These are phyloP conservation scores for Anaeramoeba ignava DNA, from an alignment of 78 protist genomes.

Conservation along the genomic window DNA sequence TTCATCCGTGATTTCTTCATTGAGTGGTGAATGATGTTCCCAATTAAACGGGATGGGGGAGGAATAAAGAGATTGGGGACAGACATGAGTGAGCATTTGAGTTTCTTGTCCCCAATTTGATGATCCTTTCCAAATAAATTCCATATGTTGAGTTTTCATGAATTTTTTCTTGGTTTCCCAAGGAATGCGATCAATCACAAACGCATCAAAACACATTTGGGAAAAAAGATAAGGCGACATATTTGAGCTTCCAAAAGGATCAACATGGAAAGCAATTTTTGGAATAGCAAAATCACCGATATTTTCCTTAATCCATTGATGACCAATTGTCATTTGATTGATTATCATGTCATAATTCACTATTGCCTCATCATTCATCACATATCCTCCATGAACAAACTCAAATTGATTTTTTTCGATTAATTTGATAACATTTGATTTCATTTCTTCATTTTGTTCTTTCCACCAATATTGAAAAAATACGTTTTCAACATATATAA, in stretches of 20 bases:
- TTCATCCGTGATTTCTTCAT: too few relatives aligned
- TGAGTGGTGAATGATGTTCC: too few relatives aligned
- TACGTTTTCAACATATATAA: slow-evolving; percentile 37
- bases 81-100: too few relatives aligned
- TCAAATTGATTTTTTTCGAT: slow-evolving; percentile 32
- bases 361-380: slow-evolving; percentile 62
- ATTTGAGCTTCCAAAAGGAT: neutral
- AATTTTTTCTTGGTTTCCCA: neutral
- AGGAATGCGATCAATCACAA: neutral
- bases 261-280: neutral
- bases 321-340: slow-evolving; percentile 62
- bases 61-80: too few relatives aligned
- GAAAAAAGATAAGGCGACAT: neutral
- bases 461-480: slow-evolving; percentile 48
- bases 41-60: too few relatives aligned
- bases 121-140: neutral
- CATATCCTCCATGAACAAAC: slow-evolving; percentile 52
- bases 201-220: neutral
- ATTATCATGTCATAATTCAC: slow-evolving; percentile 23
- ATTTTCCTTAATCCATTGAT: slow-evolving; percentile 26
- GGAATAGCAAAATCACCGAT: neutral
- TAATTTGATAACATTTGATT: neutral
- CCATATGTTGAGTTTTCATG: neutral
- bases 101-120: too few relatives aligned
- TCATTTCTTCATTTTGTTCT: neutral